These are phyloP conservation scores for Parasitella parasitica DNA, from an alignment of 371 early-diverging fungal genomes.

Conservation along the genomic window DNA sequence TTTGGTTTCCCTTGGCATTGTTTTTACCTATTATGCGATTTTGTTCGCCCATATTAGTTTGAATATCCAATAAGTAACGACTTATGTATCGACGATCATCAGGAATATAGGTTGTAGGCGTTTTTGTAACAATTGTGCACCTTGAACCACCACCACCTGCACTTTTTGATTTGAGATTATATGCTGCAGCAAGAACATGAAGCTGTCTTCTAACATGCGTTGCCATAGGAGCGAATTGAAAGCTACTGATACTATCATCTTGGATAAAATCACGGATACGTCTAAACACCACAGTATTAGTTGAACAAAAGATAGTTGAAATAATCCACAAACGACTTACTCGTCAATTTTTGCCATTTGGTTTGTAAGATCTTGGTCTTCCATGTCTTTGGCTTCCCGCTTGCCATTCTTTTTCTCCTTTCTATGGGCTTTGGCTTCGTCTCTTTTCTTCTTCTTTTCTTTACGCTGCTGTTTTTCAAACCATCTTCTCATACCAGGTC, in stretches of 20 bases:
- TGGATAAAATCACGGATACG: slow-evolving; percentile 40
- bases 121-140: slow-evolving; percentile 47
- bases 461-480: slow-evolving; percentile 27
- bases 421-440: slow-evolving; percentile 9
- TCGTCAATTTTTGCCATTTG: slow-evolving; percentile 14
- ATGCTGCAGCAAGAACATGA: slow-evolving; percentile 51
- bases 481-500: slow-evolving; percentile 24
- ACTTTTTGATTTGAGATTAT: slow-evolving; percentile 53
- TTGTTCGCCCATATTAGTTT: slow-evolving; percentile 30
- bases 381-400: slow-evolving; percentile 15
- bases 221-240: slow-evolving; percentile 56
- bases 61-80: slow-evolving; percentile 38
- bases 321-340: slow-evolving; percentile 2
- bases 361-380: neutral
- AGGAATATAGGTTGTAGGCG: slow-evolving; percentile 50
- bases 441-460: slow-evolving; percentile 14
- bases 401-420: slow-evolving; percentile 18
- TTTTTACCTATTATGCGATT: slow-evolving; percentile 10
- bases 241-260: slow-evolving; percentile 38
- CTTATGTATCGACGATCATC: slow-evolving; percentile 48
- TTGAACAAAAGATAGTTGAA: too few relatives aligned
- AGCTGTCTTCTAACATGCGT: slow-evolving; percentile 50
- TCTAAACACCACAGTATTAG: slow-evolving; percentile 3
- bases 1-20: neutral
- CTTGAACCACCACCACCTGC: slow-evolving; percentile 43